Conservation (phyloP, 2,329 filamentous ascomycete species). For the Aspergillus unguis region DNA sequence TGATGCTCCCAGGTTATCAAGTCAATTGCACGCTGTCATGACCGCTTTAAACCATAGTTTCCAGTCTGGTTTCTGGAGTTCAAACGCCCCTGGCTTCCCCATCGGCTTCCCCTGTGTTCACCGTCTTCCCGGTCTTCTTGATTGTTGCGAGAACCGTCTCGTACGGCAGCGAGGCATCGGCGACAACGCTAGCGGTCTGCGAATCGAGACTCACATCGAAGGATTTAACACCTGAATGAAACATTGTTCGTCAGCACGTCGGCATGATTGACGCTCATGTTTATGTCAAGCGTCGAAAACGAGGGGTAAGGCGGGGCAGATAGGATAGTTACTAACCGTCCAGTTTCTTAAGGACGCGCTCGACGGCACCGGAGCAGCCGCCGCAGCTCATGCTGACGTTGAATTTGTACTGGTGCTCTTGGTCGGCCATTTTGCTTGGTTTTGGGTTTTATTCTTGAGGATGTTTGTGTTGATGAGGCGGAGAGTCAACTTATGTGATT, state of each 20-base stretch:
- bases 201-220: slow-evolving; percentile 84
- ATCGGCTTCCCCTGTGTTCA: slow-evolving; percentile 61
- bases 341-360: slow-evolving; percentile 87
- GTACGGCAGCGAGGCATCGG: slow-evolving; percentile 68
- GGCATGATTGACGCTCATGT: neutral
- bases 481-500: neutral
- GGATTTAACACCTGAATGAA: slow-evolving; percentile 68
- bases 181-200: slow-evolving; percentile 75
- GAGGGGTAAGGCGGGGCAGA: neutral
- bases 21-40: neutral
- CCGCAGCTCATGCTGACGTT: slow-evolving; percentile 90
- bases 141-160: slow-evolving; percentile 82
- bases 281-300: neutral
- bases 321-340: slow-evolving; percentile 60
- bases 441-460: slow-evolving; percentile 1
- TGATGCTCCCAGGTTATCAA: too few species aligned
- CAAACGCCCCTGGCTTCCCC: slow-evolving; percentile 39
- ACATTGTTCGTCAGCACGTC: neutral
- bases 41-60: neutral
- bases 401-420: slow-evolving; percentile 93
- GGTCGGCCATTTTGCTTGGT: slow-evolving; percentile 58
- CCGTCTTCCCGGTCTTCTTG: slow-evolving; percentile 91
- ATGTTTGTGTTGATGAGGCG: slow-evolving; percentile 1
- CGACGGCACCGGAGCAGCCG: slow-evolving; percentile 92
- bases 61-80: neutral